Conservation (phyloP, 1,284 basidiomycete genomes). For the Mixia osmundae region DNA sequence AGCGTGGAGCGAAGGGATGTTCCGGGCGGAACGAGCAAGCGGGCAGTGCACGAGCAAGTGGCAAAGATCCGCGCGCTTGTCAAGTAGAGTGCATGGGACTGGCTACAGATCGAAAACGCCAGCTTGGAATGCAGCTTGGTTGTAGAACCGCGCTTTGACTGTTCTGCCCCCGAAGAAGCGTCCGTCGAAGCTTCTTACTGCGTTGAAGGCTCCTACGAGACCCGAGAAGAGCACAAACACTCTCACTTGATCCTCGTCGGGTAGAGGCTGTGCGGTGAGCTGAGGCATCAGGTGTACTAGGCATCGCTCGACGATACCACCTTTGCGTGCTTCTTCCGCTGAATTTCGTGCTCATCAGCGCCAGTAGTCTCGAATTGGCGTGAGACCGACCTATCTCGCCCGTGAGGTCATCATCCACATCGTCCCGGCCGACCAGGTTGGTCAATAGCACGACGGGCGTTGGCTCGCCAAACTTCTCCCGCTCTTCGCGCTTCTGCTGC, state of each 20-base stretch:
- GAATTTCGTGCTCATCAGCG: conserved; percentile 2
- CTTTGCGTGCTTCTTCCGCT: conserved; percentile 73
- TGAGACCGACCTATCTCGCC: conserved; percentile 53
- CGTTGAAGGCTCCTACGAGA: conserved; percentile 80
- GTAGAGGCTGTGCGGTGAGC: too few relatives aligned
- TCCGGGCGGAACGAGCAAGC: conserved; percentile 69
- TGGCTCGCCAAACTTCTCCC: conserved; percentile 46
- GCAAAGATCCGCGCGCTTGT: conserved; percentile 10
- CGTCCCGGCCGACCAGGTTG: conserved; percentile 60
- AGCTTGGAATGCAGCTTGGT: conserved; percentile 10
- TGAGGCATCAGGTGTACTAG: conserved; percentile 12
- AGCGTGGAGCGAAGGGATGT: conserved; percentile 85
- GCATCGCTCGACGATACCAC: conserved; percentile 16
- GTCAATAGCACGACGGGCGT: conserved; percentile 66
- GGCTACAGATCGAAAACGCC: conserved; percentile 6
- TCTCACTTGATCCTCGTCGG: conserved; percentile 63
- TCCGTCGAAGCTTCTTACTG: conserved; percentile 68
- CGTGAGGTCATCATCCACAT: conserved; percentile 58
- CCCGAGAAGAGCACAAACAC: conserved; percentile 74
- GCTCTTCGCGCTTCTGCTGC: conserved; percentile 41
- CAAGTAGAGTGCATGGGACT: not conserved
- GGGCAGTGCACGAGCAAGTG: conserved; percentile 68
- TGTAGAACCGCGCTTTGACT: conserved; percentile 26
- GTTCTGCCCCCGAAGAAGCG: conserved; percentile 66
- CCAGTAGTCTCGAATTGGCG: conserved; percentile 9